A percentile compares a stretch with the other conserved stretches of the same genome.
phyloP scores from a whole-genome alignment of 2,329 filamentous ascomycete genomes.

The Aspergillus fumigatus region DNA sequence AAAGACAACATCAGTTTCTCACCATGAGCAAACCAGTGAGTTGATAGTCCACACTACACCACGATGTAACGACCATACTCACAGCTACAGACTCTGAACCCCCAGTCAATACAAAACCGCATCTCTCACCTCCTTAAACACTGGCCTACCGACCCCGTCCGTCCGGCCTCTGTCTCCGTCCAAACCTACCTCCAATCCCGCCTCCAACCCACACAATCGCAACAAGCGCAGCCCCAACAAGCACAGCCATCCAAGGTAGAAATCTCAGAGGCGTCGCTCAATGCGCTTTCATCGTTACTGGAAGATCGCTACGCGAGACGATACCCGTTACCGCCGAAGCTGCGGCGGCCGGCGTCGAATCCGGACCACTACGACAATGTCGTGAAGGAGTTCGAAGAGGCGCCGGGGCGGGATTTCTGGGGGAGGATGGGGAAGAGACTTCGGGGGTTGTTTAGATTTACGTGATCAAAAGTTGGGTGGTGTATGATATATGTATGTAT shows the following conservation, averaged over 20 bases:
- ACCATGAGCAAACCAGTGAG: conserved; percentile 17
- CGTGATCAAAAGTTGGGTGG: conserved; percentile 18
- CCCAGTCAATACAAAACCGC: conserved; percentile 30
- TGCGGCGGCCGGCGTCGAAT: conserved; percentile 49
- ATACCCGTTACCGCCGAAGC: conserved; percentile 44
- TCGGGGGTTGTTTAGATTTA: conserved; percentile 45
- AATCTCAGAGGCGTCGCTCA: conserved; percentile 41
- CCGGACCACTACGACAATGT: conserved; percentile 51
- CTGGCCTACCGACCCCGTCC: conserved; percentile 43
- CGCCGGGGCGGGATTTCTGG: conserved; percentile 47
- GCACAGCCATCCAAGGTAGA: conserved; percentile 6
- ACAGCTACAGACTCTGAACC: conserved; percentile 19
- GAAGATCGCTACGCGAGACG: conserved; percentile 53
- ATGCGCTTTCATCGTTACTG: conserved; percentile 57
- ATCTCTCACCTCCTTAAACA: conserved; percentile 39
- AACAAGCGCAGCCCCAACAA: conserved; percentile 9
- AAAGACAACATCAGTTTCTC: background rate
- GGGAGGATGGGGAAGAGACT: conserved; percentile 43
- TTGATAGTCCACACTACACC: conserved; percentile 1
- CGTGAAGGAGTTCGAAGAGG: conserved; percentile 50
- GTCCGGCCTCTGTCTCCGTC: conserved; percentile 43
- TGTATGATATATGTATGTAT: background rate
- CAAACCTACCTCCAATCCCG: conserved; percentile 38
- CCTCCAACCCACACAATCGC: conserved; percentile 12
- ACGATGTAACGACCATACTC: background rate